phyloP scores from a whole-genome alignment of 106 monocot genomes.

The Apostasia shenzhenica region DNA sequence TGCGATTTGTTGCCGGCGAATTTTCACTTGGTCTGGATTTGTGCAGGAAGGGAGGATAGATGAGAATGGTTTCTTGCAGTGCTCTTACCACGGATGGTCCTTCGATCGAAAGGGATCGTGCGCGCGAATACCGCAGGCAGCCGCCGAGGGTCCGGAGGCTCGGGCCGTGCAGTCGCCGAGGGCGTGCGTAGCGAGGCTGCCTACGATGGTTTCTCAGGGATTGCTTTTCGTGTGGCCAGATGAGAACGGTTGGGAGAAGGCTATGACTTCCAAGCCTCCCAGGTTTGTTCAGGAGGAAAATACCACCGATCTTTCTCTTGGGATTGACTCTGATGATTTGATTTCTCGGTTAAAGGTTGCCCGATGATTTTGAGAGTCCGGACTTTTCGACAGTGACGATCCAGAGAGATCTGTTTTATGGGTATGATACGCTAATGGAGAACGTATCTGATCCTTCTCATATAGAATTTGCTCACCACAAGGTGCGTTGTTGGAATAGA shows the following conservation, averaged over 20 bases:
- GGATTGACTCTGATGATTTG: background rate
- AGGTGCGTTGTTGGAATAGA: conserved; percentile 35
- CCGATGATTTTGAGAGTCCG: conserved; percentile 75
- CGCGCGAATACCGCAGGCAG: conserved; percentile 74
- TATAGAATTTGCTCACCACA: conserved; percentile 97
- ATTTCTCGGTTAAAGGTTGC: conserved; percentile 52
- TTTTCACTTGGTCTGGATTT: conserved; percentile 2
- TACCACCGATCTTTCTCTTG: background rate
- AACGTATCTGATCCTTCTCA: conserved; percentile 98
- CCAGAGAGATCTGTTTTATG: conserved; percentile 91
- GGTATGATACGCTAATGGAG: conserved; percentile 94
- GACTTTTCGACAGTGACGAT: conserved; percentile 82
- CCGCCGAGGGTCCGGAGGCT: conserved; percentile 68
- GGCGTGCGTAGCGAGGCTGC: conserved; percentile 57
- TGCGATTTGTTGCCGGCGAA: no score
- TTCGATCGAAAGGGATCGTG: conserved; percentile 78
- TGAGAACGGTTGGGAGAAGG: conserved; percentile 91
- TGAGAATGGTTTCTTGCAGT: conserved; percentile 89
- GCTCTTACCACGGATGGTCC: conserved; percentile 98
- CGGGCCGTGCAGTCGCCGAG: conserved; percentile 47
- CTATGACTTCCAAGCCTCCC: conserved; percentile 49
- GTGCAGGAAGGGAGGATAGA: conserved; percentile 95
- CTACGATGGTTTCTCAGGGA: conserved; percentile 87
- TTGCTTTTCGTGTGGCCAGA: conserved; percentile 97
- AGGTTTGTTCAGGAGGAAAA: conserved; percentile 32